Evolutionary conservation across 2,329 filamentous ascomycete species (phyloP).

Genomic region (Fusarium pseudoanthophilum): DNA sequence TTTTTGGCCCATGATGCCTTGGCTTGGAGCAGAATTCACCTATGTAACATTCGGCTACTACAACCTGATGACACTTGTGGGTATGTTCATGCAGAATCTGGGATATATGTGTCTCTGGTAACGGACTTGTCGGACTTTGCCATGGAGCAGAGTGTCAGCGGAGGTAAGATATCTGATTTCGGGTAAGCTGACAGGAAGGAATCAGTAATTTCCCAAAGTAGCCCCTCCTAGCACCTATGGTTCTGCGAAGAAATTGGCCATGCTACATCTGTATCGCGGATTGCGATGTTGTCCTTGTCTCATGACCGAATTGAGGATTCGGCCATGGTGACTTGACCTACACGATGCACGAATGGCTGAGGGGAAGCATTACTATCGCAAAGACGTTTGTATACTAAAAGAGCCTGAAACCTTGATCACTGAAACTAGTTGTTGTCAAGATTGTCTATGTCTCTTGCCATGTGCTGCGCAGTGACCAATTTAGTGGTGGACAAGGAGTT

Average conservation of each 20-base stretch:
- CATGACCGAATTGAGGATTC: background rate
- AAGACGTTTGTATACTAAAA: rapidly evolving
- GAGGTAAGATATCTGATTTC: background rate
- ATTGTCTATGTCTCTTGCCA: background rate
- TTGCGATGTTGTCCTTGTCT: too few species aligned
- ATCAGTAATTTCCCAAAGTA: too few species aligned
- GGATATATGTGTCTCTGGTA: background rate
- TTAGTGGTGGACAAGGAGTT: background rate
- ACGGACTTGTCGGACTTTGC: background rate
- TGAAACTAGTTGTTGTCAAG: too few species aligned
- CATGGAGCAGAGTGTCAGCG: background rate
- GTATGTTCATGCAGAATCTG: background rate
- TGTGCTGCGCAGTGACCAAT: background rate
- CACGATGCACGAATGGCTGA: too few species aligned
- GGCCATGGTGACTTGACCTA: background rate
- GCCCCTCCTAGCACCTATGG: rapidly evolving
- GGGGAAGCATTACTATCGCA: rapidly evolving
- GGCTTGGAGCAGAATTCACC: rapidly evolving
- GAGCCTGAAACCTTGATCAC: too few species aligned
- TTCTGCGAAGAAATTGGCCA: background rate
- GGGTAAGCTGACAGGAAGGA: background rate
- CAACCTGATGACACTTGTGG: rapidly evolving
- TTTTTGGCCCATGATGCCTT: constrained; percentile 1
- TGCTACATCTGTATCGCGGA: background rate
- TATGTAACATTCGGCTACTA: rapidly evolving